phyloP scores from a whole-genome alignment of 345 rosid species.

The Hibiscus syriacus region DNA sequence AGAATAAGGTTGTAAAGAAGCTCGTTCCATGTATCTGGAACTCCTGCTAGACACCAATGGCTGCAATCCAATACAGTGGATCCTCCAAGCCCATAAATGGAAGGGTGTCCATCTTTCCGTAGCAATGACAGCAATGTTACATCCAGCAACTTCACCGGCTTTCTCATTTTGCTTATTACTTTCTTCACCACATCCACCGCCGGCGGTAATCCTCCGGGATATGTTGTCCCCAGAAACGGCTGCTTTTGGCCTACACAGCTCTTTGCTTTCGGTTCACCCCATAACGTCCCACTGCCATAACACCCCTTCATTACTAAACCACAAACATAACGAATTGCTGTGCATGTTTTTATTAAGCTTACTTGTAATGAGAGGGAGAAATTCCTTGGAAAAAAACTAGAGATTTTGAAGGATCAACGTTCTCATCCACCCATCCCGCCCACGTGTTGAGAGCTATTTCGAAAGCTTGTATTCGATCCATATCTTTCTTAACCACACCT shows the following conservation, averaged over 20 bases:
- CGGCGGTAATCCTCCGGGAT: slow-evolving; percentile 55
- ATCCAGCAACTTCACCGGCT: slow-evolving; percentile 56
- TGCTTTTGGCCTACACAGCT: slow-evolving; percentile 54
- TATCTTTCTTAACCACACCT: no score
- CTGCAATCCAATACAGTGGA: slow-evolving; percentile 61
- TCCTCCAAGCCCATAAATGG: slow-evolving; percentile 54
- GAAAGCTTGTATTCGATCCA: no score
- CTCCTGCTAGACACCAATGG: slow-evolving; percentile 92
- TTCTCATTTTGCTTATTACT: slow-evolving; percentile 31
- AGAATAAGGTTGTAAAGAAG: slow-evolving; percentile 32
- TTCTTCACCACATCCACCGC: slow-evolving; percentile 49
- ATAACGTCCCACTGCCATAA: slow-evolving; percentile 36
- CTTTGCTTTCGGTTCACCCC: slow-evolving; percentile 56
- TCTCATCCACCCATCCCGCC: no score
- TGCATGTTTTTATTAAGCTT: no score
- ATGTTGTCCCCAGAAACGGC: slow-evolving; percentile 45
- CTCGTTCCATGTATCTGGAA: slow-evolving; percentile 88
- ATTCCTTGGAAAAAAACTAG: no score
- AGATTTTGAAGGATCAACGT: no score
- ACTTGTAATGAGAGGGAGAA: no score
- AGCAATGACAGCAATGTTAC: slow-evolving; percentile 65
- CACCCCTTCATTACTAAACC: no score
- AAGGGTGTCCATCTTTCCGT: slow-evolving; percentile 90
- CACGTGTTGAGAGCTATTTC: no score
- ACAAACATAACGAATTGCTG: no score